Evolutionary conservation across 2,329 filamentous ascomycete species (phyloP).

Genomic region (Aspergillus carbonarius): DNA sequence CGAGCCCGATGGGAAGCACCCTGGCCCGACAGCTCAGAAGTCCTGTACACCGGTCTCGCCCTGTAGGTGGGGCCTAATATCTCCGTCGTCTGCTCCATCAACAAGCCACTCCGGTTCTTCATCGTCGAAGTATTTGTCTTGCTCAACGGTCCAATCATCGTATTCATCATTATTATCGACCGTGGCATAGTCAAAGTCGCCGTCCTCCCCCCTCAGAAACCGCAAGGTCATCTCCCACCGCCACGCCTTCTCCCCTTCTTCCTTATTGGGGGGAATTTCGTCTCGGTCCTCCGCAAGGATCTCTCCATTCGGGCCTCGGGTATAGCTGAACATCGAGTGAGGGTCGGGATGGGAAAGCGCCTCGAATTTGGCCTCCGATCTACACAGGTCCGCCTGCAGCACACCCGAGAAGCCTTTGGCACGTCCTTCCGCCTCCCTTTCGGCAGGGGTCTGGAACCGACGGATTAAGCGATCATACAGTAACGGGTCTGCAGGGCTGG

Average conservation of each 20-base stretch:
- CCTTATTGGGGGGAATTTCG: conserved; percentile 58
- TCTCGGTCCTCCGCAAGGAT: conserved; percentile 60
- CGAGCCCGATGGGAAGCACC: conserved; percentile 46
- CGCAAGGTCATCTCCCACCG: conserved; percentile 67
- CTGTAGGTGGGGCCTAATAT: conserved; percentile 26
- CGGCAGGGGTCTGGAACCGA: conserved; percentile 69
- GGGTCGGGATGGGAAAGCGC: conserved; percentile 58
- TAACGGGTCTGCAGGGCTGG: conserved; percentile 61
- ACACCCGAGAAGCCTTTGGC: conserved; percentile 75
- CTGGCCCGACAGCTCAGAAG: conserved; percentile 66
- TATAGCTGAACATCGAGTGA: conserved; percentile 51
- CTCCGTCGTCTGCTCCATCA: conserved; percentile 42
- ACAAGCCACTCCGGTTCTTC: conserved; percentile 69
- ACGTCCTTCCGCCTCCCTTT: conserved; percentile 71
- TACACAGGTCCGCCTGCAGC: conserved; percentile 72
- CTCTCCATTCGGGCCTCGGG: conserved; percentile 53
- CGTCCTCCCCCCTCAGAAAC: conserved; percentile 72
- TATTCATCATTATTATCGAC: conserved; percentile 73
- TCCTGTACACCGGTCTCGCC: conserved; percentile 73
- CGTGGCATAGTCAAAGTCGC: conserved; percentile 71
- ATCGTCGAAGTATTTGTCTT: conserved; percentile 78
- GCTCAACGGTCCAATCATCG: conserved; percentile 63
- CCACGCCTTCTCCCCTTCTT: conserved; percentile 70
- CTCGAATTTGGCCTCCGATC: conserved; percentile 72
- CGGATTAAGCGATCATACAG: conserved; percentile 80